Evolutionary conservation across 1,139 yeast species (phyloP).

Genomic region (Petasospora fabianii): DNA sequence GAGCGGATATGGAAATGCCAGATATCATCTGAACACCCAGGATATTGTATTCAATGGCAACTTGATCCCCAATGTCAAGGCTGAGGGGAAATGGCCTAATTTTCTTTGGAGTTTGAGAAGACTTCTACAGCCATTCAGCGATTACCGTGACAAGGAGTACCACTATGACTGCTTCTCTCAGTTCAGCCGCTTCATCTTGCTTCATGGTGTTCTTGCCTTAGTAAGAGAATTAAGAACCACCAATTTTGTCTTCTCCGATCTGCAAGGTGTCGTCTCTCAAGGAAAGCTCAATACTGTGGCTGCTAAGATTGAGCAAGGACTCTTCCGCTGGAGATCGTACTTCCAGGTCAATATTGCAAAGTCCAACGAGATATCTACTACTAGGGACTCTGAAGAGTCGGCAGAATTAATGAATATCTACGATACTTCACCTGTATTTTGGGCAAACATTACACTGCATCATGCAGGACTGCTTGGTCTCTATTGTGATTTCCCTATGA

Average conservation of each 20-base stretch:
- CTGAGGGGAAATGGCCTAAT: constrained; percentile 39
- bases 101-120: constrained; percentile 36
- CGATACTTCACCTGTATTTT: constrained; percentile 27
- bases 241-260: constrained; percentile 29
- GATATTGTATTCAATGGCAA: constrained; percentile 12
- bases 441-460: constrained; percentile 28
- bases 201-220: constrained; percentile 40
- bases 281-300: constrained; percentile 29
- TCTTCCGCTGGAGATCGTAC: constrained; percentile 37
- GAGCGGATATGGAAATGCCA: background rate
- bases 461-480: constrained; percentile 24
- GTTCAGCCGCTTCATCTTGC: constrained; percentile 36
- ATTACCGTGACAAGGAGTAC: constrained; percentile 30
- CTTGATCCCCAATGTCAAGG: constrained; percentile 18
- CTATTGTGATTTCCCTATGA: constrained; percentile 21
- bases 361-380: constrained; percentile 13
- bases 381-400: background rate
- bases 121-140: constrained; percentile 35
- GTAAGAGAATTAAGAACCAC: constrained; percentile 37
- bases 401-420: constrained; percentile 21
- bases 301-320: constrained; percentile 34
- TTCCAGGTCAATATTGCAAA: constrained; percentile 35
- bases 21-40: constrained; percentile 10
- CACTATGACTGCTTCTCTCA: constrained; percentile 38
- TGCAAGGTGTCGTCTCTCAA: constrained; percentile 22